These are phyloP conservation scores for Bryoerythrophyllum caledonicum DNA, from an alignment of 225 moss, liverwort and hornwort genomes.

Conservation along the genomic window DNA sequence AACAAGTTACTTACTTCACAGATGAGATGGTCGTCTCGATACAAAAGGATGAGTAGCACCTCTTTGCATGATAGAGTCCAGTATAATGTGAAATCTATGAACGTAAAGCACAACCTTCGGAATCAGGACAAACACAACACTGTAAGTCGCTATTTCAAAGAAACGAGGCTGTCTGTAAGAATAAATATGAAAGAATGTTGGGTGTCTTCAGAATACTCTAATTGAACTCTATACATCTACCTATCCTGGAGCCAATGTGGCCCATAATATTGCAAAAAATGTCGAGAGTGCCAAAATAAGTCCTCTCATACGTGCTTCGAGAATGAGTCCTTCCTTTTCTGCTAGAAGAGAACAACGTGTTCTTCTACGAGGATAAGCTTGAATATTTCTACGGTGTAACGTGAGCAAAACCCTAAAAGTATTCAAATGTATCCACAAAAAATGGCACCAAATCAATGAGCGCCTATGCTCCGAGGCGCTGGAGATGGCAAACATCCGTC, in stretches of 20 bases:
- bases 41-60: not conserved
- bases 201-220: not conserved
- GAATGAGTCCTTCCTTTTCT: not conserved
- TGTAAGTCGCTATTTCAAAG: not conserved
- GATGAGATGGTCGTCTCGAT: not conserved
- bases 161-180: not conserved
- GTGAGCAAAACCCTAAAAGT: not conserved
- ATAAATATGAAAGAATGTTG: not conserved
- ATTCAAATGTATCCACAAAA: not conserved
- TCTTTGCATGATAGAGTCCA: not conserved
- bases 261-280: not conserved
- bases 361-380: not conserved
- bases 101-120: not conserved
- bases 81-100: not conserved
- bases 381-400: not conserved
- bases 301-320: conserved; percentile 1
- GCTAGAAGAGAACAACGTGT: too few species aligned
- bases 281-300: not conserved
- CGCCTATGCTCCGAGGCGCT: conserved; percentile 28
- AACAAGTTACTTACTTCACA: not conserved
- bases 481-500: conserved; percentile 37
- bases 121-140: not conserved
- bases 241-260: conserved; percentile 11
- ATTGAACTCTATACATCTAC: too few species aligned
- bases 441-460: conserved; percentile 20